Conservation (phyloP, 139 green algal genomes). For the Chlorella vulgaris region DNA sequence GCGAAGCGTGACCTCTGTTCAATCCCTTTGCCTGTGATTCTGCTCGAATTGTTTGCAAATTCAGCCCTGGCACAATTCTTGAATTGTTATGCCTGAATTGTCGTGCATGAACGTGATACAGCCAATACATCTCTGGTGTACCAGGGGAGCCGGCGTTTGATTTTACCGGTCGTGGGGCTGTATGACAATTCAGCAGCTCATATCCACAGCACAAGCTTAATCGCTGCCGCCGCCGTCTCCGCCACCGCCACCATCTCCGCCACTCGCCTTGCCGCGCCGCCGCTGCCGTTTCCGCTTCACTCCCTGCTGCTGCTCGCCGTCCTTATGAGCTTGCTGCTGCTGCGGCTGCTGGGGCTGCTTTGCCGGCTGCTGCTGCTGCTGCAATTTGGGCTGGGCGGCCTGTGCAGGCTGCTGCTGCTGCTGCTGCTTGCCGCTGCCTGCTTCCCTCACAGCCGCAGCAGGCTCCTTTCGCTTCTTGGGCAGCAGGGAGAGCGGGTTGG, state of each 20-base stretch:
- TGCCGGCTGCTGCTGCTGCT: neutral
- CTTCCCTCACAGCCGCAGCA: neutral
- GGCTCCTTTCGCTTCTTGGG: slow-evolving; percentile 34
- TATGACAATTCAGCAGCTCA: no score
- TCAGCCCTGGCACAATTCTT: no score
- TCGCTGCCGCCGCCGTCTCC: neutral
- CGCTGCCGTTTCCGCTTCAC: slow-evolving; percentile 1
- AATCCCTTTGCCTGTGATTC: no score
- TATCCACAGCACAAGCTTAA: no score
- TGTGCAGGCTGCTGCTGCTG: slow-evolving; percentile 6
- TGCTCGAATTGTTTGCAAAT: no score
- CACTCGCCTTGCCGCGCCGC: neutral
- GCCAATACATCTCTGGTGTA: no score
- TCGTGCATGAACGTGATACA: no score
- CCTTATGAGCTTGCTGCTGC: neutral
- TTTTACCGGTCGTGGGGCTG: no score
- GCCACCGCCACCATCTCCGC: neutral
- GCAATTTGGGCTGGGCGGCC: neutral
- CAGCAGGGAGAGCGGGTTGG: slow-evolving; percentile 44
- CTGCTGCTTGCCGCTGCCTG: neutral
- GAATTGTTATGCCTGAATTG: no score
- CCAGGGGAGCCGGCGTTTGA: no score
- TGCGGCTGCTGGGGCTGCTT: neutral
- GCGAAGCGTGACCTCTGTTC: no score
- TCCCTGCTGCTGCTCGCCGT: slow-evolving; percentile 7